Evolutionary conservation across 2,329 filamentous ascomycete species (phyloP), one percentile per base, ranked within the genome.

Genomic region (Tolypocladium album): DNA sequence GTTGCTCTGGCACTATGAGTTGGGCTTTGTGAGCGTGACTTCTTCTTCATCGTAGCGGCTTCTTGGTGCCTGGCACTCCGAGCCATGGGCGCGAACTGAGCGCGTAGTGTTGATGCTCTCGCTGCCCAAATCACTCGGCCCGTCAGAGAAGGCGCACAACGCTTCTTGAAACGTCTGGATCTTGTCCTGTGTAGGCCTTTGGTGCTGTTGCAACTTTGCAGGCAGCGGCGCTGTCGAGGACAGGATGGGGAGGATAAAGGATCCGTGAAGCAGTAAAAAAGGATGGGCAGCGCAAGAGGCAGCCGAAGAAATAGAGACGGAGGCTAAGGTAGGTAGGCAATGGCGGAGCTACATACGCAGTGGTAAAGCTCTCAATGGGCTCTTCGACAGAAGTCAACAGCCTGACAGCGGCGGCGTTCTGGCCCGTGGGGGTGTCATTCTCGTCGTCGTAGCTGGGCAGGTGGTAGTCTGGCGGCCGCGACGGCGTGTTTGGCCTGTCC

Each of bases 311-410:
- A 20, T 22, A 53, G 31, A 3, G 17, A 12, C 11, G 11, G n/a
- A 27, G 13, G 12, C 34, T 36, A 36, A 36, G 27, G 38, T 4
- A 24, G 42, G 20, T 5, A 24, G 56, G 56, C 12, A 38, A 27
- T 6, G 34, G n/a, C 27, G 47, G 56, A 64, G 69, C 27, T 68
- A 86, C 84, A 76, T 86, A 86, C 83, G 80, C 76, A 69, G 76
- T 74, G 60, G 63, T 77, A 8, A 52, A 31, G 73, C 57, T 40
- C n/a, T 74, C 75, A 67, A 69, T 65, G n/a, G 79, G 73, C 55
- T 85, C 83, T 67, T 87, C 84, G 70, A 84, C 78, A 8, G 83
- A 86, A 58, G 84, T 87, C 73, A 88, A 74, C 66, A 88, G 74
- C 67, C 85, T 79, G 59, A 87, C 27, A 31, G 27, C 27, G 27